phyloP scores from a whole-genome alignment of 2,329 filamentous ascomycete species.

The Botrytis hyacinthi region DNA sequence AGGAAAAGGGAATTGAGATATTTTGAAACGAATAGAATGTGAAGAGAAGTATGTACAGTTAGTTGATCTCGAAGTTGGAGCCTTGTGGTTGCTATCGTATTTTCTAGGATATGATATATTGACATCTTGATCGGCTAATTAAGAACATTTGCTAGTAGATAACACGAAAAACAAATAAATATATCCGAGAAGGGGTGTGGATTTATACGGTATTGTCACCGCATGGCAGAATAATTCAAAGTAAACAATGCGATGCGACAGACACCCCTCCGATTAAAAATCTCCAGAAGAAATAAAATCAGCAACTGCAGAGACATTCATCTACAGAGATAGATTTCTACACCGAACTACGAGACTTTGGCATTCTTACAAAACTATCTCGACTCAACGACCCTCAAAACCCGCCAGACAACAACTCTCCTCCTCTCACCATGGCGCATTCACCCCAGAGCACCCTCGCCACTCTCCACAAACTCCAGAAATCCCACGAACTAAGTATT shows the following conservation, averaged over 20 bases:
- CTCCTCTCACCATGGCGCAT: constrained; percentile 27
- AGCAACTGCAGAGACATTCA: neutral
- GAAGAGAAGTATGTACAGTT: neutral
- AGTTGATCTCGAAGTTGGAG: neutral
- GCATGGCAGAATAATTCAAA: constrained; percentile 16
- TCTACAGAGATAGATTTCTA: neutral
- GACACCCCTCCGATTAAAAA: neutral
- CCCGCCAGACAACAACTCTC: neutral
- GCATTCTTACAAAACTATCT: neutral
- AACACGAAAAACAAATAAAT: neutral
- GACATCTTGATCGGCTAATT: neutral
- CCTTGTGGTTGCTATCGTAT: constrained; percentile 8
- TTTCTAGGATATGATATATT: neutral
- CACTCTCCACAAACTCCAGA: constrained; percentile 53
- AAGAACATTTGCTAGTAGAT: neutral
- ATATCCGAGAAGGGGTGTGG: neutral
- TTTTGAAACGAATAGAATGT: neutral
- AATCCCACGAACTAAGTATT: constrained; percentile 65
- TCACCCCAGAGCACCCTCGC: constrained; percentile 44
- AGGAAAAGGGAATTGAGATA: neutral
- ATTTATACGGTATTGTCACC: neutral
- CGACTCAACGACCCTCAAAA: neutral
- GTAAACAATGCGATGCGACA: constrained; percentile 28
- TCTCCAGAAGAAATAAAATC: neutral
- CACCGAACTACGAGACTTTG: neutral